Evolutionary conservation across 495 filamentous ascomycete species (phyloP).

Genomic region (Letharia columbiana): DNA sequence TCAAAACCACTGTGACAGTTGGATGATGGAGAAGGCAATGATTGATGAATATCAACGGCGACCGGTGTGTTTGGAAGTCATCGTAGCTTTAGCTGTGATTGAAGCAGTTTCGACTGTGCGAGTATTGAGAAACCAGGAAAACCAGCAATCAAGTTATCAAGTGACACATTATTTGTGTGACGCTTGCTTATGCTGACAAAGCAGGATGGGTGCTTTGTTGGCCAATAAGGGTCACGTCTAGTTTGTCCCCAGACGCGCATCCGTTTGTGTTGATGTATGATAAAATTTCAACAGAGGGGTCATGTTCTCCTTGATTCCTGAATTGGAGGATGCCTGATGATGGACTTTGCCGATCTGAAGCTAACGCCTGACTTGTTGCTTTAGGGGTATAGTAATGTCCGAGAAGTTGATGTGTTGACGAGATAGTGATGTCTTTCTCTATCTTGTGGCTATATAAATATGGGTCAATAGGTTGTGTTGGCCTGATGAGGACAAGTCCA

Average conservation of each 20-base stretch:
- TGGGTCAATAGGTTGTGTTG: background rate
- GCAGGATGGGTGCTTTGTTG: too few relatives aligned
- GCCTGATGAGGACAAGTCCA: background rate
- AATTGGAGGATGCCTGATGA: background rate
- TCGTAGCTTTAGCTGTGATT: background rate
- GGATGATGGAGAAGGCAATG: background rate
- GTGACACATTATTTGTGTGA: too few relatives aligned
- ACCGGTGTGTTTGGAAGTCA: background rate
- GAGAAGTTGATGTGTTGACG: background rate
- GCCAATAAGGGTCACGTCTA: too few relatives aligned
- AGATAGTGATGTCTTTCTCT: background rate
- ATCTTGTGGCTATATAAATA: background rate
- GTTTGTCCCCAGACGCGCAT: too few relatives aligned
- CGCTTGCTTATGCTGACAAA: too few relatives aligned
- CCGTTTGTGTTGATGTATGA: too few relatives aligned
- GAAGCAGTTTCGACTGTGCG: background rate
- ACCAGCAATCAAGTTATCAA: too few relatives aligned
- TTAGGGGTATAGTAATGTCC: background rate
- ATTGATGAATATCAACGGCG: background rate
- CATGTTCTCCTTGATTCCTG: background rate
- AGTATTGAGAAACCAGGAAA: background rate
- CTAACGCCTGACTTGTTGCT: background rate
- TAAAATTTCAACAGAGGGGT: background rate
- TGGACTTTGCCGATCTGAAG: background rate
- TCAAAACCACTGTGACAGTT: background rate